Evolutionary conservation across 2,329 filamentous ascomycete species (phyloP), one percentile per base, ranked within the genome.

Genomic region (Keithomyces neogunnii): DNA sequence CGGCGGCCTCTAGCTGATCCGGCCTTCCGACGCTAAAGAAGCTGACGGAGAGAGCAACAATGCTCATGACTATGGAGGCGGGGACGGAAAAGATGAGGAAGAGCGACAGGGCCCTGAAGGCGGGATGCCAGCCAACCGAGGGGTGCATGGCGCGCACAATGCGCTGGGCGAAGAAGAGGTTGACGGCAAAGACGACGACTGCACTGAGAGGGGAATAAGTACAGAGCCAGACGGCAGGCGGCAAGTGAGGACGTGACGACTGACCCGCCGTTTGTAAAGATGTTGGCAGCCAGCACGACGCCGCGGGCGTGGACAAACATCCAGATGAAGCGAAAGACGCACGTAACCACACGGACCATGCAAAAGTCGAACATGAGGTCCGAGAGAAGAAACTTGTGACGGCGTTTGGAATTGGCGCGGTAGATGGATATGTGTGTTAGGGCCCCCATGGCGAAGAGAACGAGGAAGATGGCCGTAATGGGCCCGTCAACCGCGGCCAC

Each of bases 341-440:
- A 65, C 1, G 66, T 68, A 2, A 62, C 49, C 29, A 63, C 60
- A 1, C 69, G 58, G 2, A 67, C 60, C 60, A 69, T 63, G 50
- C 63, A 68, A 40, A 72, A 67, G 30, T 66, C 67, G 50, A 70
- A 69, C 19, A 70, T 52, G 8, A 65, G 55, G 42, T 58, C 61
- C 2, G 67, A 70, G 2, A 70, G 56, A 31, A 69, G 47, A 49
- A 72, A 72, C 54, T 70, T 71, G 57, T 71, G 69, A 2, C 62
- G 60, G 2, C 63, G 57, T 45, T 63, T 64, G 1, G 54, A 49
- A 53, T 72, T 71, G 2, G 53, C 42, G 13, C 51, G 51, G 52
- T 57, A 62, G 33, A 60, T 59, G 48, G 45, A 56, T 7, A 63
- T 56, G 45, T 64, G 61, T 1, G 56, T 52, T 28, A 58, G 55